These are phyloP conservation scores for Hebeloma cylindrosporum DNA, from an alignment of 768 basidiomycete genomes.

Conservation along the genomic window DNA sequence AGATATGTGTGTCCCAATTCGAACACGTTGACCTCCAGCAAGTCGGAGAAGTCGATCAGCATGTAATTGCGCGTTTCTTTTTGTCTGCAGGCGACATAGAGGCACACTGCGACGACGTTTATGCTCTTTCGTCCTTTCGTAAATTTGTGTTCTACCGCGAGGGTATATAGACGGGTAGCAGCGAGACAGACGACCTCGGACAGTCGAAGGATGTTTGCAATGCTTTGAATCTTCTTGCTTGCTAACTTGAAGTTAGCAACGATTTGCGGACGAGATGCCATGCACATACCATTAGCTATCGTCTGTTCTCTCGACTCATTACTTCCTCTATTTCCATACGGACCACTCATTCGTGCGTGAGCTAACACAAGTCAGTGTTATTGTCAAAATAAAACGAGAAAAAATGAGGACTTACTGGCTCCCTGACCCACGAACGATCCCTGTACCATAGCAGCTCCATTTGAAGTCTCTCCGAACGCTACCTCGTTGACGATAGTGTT, in stretches of 20 bases:
- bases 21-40: conserved; percentile 95
- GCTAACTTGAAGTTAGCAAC: conserved; percentile 44
- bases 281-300: conserved; percentile 75
- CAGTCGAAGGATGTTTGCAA: conserved; percentile 74
- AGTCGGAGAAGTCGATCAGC: conserved; percentile 99
- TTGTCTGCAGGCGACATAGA: conserved; percentile 91
- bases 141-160: conserved; percentile 93
- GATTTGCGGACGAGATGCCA: background rate
- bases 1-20: conserved; percentile 96
- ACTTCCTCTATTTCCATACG: conserved; percentile 76
- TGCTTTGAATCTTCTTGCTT: conserved; percentile 77
- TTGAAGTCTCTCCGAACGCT: conserved; percentile 89
- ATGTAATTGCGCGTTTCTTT: conserved; percentile 91
- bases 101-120: conserved; percentile 93
- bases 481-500: conserved; percentile 94
- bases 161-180: conserved; percentile 86
- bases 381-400: background rate
- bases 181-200: conserved; percentile 79
- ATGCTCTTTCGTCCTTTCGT: conserved; percentile 89
- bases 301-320: conserved; percentile 89
- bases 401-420: conserved; percentile 63
- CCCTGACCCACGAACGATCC: conserved; percentile 91
- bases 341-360: conserved; percentile 78
- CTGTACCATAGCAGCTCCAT: conserved; percentile 93
- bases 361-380: conserved; percentile 41